Evolutionary conservation across 768 basidiomycete species (phyloP), one percentile per base, ranked within the genome.

Genomic region (Leccinellum rugosiceps): DNA sequence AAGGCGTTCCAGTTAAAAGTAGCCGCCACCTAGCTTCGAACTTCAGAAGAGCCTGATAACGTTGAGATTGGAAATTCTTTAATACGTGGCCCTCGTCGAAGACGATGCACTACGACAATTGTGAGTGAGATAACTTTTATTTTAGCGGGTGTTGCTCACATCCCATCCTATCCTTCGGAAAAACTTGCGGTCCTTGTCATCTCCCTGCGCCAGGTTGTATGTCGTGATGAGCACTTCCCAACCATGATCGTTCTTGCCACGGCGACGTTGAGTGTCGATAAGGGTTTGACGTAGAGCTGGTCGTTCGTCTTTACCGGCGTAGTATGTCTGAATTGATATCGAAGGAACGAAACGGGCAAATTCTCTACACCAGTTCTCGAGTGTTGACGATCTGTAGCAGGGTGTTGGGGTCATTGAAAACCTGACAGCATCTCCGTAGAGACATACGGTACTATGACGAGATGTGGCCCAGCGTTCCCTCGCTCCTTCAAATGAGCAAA

Each of bases 311-410:
- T 97, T 97, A 28, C 87, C 83, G 6, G 93, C 97, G 64, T 98
- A 99, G 72, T 98, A 99, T 13, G 92, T 91, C 68, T 90, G 87
- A 6, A 98, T 84, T 17, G 83, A 79, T 68, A 99, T 87, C 6
- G 80, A 80, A 6, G 94, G 94, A 3, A 90, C 90, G 66, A 99
- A 99, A 32, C 86, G 85, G 25, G 85, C 83, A 68, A 99, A 98
- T 74, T 99, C 97, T 63, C 97, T 83, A 72, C 93, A 90, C 97
- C 97, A 99, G 67, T 99, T 99, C 72, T 99, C 97, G 25, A 98
- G 77, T 0, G 95, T 98, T 4, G 96, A 98, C 4, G 96, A 93
- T 30, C 93, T 95, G 55, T 60, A 10, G 55, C 11, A 43, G 7
- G 41, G 13, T 13, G 52, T 44, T 25, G 47, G 58, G 56, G 62